Evolutionary conservation across 164 flowering plant genomes (phyloP).

Genomic region (Vitis rotundifolia): DNA sequence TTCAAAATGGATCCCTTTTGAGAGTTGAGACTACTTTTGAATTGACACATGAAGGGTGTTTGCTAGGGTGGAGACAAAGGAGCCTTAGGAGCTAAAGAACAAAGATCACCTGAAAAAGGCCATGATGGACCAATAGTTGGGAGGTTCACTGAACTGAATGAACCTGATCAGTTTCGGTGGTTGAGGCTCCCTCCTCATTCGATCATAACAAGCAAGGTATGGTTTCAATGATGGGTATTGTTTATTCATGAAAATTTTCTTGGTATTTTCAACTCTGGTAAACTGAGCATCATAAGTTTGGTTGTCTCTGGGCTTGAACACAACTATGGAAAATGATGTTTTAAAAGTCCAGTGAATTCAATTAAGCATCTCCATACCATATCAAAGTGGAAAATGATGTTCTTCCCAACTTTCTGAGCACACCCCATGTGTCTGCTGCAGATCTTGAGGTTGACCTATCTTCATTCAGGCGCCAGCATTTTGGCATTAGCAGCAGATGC

Average conservation of each 20-base stretch:
- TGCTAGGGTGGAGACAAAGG: constrained; percentile 19
- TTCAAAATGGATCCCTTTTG: too few species aligned
- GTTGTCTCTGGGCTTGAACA: too few species aligned
- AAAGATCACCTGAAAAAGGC: constrained; percentile 14
- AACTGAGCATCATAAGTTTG: too few species aligned
- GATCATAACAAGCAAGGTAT: constrained; percentile 15
- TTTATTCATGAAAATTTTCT: too few species aligned
- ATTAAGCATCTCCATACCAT: too few species aligned
- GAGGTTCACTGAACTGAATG: constrained; percentile 21
- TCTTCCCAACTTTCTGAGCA: too few species aligned
- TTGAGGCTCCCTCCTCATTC: constrained; percentile 13
- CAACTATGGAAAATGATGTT: too few species aligned
- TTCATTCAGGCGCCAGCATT: constrained; percentile 27
- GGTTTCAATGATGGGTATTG: neutral
- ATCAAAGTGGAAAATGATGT: too few species aligned
- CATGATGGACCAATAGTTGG: constrained; percentile 2
- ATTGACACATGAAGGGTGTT: neutral
- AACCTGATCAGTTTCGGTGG: constrained; percentile 15
- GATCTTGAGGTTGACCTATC: constrained; percentile 26
- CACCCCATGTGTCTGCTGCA: constrained; percentile 2
- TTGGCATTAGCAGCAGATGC: constrained; percentile 31
- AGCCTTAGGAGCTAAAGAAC: constrained; percentile 8
- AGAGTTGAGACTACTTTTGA: neutral
- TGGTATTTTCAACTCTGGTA: too few species aligned
- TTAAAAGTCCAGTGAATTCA: too few species aligned